These are phyloP conservation scores for Fusarium bactridioides DNA, from an alignment of 2,329 filamentous ascomycete genomes.

Conservation along the genomic window DNA sequence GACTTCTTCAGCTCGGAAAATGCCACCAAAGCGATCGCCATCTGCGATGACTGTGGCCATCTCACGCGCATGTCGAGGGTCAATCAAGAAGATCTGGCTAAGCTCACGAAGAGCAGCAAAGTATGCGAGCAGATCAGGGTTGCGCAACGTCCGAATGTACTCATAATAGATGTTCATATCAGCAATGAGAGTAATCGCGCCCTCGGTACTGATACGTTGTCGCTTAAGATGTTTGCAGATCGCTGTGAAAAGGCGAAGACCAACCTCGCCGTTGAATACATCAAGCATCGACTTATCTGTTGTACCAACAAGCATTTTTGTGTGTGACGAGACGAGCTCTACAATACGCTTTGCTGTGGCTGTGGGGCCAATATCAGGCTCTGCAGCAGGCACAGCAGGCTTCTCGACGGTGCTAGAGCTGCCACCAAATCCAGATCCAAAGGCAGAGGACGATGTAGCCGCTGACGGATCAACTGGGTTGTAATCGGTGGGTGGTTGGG, in stretches of 20 bases:
- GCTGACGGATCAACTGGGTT: slow-evolving; percentile 67
- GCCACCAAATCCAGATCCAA: slow-evolving; percentile 23
- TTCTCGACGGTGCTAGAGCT: slow-evolving; percentile 32
- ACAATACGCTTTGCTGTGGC: slow-evolving; percentile 82
- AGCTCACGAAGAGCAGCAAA: slow-evolving; percentile 92
- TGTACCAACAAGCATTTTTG: slow-evolving; percentile 89
- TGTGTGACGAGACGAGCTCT: slow-evolving; percentile 86
- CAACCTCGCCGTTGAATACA: slow-evolving; percentile 98
- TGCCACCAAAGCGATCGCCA: slow-evolving; percentile 84
- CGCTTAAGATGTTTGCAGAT: slow-evolving; percentile 98
- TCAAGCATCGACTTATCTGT: slow-evolving; percentile 98
- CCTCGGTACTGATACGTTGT: slow-evolving; percentile 88
- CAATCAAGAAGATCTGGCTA: slow-evolving; percentile 94
- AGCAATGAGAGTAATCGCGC: slow-evolving; percentile 90
- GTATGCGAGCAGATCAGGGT: slow-evolving; percentile 85
- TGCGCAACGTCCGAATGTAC: slow-evolving; percentile 82
- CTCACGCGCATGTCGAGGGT: slow-evolving; percentile 84
- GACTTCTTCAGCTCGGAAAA: slow-evolving; percentile 95
- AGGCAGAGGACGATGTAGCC: slow-evolving; percentile 24
- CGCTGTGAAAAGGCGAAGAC: slow-evolving; percentile 87
- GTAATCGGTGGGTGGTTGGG: slow-evolving; percentile 86
- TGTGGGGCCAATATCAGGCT: slow-evolving; percentile 71
- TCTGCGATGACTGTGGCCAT: slow-evolving; percentile 96
- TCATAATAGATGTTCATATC: slow-evolving; percentile 95
- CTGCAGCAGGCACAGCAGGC: slow-evolving; percentile 45